A percentile compares a stretch with the other conserved stretches of the same genome.
Conservation (phyloP, 345 rosid species). For the Eucalyptus pauciflora region DNA sequence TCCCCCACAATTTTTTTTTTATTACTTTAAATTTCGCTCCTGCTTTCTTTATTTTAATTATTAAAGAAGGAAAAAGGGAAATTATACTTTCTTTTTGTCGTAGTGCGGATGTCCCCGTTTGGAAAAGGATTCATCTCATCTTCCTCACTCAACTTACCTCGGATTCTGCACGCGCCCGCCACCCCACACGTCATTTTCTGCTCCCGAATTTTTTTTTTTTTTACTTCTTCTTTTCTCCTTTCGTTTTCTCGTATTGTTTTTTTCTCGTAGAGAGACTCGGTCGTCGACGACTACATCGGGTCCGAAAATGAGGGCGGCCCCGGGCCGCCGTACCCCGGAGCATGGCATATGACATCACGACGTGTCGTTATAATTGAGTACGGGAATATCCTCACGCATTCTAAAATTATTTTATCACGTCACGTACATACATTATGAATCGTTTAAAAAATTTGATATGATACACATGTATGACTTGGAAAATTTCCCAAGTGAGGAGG, state of each 20-base stretch:
- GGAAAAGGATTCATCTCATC: neutral
- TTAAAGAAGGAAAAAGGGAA: neutral
- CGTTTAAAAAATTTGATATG: neutral
- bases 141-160: neutral
- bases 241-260: neutral
- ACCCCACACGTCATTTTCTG: neutral
- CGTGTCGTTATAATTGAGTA: fast-evolving
- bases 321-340: neutral
- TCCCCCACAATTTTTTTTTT: neutral
- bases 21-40: neutral
- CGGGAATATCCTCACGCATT: fast-evolving
- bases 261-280: neutral
- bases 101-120: neutral
- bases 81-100: neutral
- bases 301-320: neutral
- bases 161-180: neutral
- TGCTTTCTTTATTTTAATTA: neutral
- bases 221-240: neutral
- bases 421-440: neutral
- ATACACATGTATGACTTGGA: neutral
- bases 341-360: fast-evolving
- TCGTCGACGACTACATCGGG: neutral
- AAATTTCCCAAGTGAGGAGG: neutral
- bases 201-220: fast-evolving
- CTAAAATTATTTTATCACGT: neutral